Percentiles rank a stretch among this genome's conserved stretches.
Conservation (phyloP, 176 grass and related monocot genomes). For the Rhynchospora tenuis region DNA sequence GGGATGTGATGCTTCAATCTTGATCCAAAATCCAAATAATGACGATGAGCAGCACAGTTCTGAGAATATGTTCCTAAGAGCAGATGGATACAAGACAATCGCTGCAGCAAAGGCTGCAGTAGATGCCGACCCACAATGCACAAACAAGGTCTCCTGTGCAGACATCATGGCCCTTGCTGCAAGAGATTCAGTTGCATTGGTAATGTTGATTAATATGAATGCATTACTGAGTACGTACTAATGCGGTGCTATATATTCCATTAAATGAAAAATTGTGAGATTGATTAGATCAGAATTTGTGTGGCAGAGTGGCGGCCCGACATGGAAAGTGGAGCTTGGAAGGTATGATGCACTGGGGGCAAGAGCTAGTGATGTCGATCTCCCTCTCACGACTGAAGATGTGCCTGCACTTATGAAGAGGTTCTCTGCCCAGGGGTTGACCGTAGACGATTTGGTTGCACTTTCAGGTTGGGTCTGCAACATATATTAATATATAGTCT, state of each 20-base stretch:
- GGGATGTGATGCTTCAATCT: slow-evolving; percentile 59
- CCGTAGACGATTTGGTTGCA: slow-evolving; percentile 51
- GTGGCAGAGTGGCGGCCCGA: slow-evolving; percentile 47
- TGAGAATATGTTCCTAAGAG: slow-evolving; percentile 34
- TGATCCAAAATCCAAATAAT: slow-evolving; percentile 35
- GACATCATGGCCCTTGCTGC: slow-evolving; percentile 59
- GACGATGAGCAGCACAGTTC: slow-evolving; percentile 48
- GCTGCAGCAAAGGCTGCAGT: slow-evolving; percentile 47
- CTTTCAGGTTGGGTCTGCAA: slow-evolving; percentile 47
- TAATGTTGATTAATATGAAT: neutral
- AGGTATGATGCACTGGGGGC: slow-evolving; percentile 48
- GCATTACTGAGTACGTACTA: no score
- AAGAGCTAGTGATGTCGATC: slow-evolving; percentile 34
- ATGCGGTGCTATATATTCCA: neutral
- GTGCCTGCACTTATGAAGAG: slow-evolving; percentile 35
- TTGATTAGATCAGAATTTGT: neutral
- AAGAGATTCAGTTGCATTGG: slow-evolving; percentile 45
- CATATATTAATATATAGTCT: neutral
- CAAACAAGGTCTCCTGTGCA: slow-evolving; percentile 48
- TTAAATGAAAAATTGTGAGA: neutral
- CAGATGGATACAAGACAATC: slow-evolving; percentile 57
- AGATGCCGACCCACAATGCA: slow-evolving; percentile 48
- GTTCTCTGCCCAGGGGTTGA: slow-evolving; percentile 46
- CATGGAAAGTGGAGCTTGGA: slow-evolving; percentile 61
- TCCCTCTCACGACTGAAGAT: slow-evolving; percentile 31